A percentile compares a stretch with the other conserved stretches of the same genome.
Evolutionary conservation across 2,329 filamentous ascomycete genomes (phyloP).

Genomic region (Phialophora verrucosa): DNA sequence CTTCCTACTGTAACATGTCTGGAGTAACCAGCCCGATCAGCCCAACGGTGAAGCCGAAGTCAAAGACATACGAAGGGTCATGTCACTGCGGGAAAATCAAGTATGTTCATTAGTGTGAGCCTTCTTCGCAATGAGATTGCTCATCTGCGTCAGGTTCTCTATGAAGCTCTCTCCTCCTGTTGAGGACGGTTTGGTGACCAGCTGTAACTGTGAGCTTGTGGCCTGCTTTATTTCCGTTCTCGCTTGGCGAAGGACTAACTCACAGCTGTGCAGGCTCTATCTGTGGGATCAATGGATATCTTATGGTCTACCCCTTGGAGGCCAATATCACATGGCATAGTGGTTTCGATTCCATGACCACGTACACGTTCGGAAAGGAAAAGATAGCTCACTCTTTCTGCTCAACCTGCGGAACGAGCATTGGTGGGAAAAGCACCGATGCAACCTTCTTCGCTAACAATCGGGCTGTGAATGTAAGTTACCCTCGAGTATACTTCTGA

Average conservation of each 20-base stretch:
- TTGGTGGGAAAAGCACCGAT: constrained; percentile 40
- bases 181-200: constrained; percentile 36
- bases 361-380: constrained; percentile 42
- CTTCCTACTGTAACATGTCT: constrained; percentile 21
- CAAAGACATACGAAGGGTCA: constrained; percentile 37
- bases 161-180: constrained; percentile 40
- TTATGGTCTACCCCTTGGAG: constrained; percentile 41
- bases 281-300: constrained; percentile 43
- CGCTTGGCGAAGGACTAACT: constrained; percentile 3
- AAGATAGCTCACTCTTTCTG: constrained; percentile 44
- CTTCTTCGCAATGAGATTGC: neutral
- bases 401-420: constrained; percentile 42
- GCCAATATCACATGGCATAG: constrained; percentile 38
- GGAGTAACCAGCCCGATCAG: constrained; percentile 29
- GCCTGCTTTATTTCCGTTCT: neutral
- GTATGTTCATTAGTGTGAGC: constrained; percentile 14
- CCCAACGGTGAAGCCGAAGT: constrained; percentile 35
- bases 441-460: constrained; percentile 37
- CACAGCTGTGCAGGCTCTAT: constrained; percentile 40
- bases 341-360: constrained; percentile 39
- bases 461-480: constrained; percentile 43
- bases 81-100: constrained; percentile 39
- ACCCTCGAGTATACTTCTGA: neutral
- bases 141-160: constrained; percentile 32
- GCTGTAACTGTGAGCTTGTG: constrained; percentile 36